Evolutionary conservation across 148 eudicot species (phyloP).

Genomic region (Euryodendron excelsum): DNA sequence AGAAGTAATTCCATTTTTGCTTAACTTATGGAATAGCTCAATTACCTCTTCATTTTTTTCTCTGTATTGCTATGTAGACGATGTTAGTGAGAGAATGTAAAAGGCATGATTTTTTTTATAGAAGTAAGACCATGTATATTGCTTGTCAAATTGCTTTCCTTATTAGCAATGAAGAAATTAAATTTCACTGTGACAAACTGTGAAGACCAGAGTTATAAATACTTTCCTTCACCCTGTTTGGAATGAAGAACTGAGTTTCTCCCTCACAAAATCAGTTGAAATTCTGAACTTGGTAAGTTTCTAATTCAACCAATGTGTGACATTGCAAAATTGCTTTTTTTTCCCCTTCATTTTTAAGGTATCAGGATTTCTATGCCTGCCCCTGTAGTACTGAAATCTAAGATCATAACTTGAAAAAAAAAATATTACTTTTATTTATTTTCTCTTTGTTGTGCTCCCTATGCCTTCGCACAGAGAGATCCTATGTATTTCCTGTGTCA

Average conservation of each 20-base stretch:
- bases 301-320: not conserved
- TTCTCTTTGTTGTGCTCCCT: too few species aligned
- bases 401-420: too few species aligned
- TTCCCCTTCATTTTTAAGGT: too few species aligned
- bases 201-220: constrained; percentile 68
- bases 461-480: too few species aligned
- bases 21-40: not conserved
- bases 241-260: constrained; percentile 66
- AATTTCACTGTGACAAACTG: constrained; percentile 32
- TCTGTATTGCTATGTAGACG: too few species aligned
- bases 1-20: not conserved
- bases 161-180: not conserved
- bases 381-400: too few species aligned
- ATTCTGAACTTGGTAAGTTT: constrained; percentile 48
- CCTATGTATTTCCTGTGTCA: too few species aligned
- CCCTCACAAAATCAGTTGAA: constrained; percentile 45
- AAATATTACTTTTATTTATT: too few species aligned
- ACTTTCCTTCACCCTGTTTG: constrained; percentile 77
- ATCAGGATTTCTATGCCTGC: not conserved
- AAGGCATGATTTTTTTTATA: too few species aligned
- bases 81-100: too few species aligned
- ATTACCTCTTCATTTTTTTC: not conserved
- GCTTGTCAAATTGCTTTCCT: not conserved
- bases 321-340: not conserved
- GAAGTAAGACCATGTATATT: not conserved